Percentiles rank a stretch among this genome's conserved stretches.
These are phyloP conservation scores for Heliamphora pulchella DNA, from an alignment of 179 eudicot species.

Conservation along the genomic window DNA sequence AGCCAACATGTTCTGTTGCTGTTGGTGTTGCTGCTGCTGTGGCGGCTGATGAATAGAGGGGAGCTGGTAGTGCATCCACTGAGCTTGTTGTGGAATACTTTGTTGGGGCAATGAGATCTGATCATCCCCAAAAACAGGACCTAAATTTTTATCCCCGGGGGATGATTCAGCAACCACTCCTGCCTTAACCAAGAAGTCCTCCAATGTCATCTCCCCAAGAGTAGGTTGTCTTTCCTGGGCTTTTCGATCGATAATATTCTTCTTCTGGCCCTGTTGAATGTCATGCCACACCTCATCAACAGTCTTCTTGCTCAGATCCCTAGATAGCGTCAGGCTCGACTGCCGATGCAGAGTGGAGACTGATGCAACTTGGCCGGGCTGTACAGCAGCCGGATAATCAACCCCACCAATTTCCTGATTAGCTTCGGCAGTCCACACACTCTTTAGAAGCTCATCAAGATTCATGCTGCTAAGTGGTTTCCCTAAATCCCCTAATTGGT, in stretches of 20 bases:
- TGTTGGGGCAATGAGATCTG: slow-evolving; percentile 19
- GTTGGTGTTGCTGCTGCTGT: slow-evolving; percentile 24
- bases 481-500: slow-evolving; percentile 57
- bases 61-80: slow-evolving; percentile 37
- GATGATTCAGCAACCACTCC: slow-evolving; percentile 44
- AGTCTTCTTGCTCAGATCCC: slow-evolving; percentile 46
- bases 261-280: slow-evolving; percentile 35
- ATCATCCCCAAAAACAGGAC: slow-evolving; percentile 27
- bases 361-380: slow-evolving; percentile 15
- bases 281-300: slow-evolving; percentile 56
- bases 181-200: slow-evolving; percentile 46
- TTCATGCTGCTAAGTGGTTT: slow-evolving; percentile 58
- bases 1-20: slow-evolving; percentile 33
- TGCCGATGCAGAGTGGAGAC: slow-evolving; percentile 27
- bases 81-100: slow-evolving; percentile 27
- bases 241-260: slow-evolving; percentile 17
- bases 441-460: slow-evolving; percentile 49
- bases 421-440: slow-evolving; percentile 35
- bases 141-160: slow-evolving; percentile 20
- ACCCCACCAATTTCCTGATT: slow-evolving; percentile 18
- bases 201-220: slow-evolving; percentile 41
- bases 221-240: slow-evolving; percentile 25
- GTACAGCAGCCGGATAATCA: slow-evolving; percentile 16
- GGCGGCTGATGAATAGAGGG: slow-evolving; percentile 20
- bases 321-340: slow-evolving; percentile 25